Conservation (phyloP, 148 eudicot species). For the Rhododendron ferrugineum region DNA sequence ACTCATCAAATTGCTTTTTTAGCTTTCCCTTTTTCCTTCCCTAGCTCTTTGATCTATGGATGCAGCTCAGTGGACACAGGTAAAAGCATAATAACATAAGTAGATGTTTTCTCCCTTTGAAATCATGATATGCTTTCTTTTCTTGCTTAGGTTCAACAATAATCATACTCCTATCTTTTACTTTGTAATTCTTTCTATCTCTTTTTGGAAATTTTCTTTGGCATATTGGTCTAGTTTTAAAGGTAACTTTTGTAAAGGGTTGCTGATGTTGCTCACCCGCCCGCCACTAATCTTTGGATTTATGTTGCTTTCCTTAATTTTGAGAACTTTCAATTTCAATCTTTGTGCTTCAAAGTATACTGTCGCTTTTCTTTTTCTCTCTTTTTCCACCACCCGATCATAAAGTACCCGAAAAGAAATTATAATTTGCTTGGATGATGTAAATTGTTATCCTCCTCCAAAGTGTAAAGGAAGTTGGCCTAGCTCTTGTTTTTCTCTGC, state of each 20-base stretch:
- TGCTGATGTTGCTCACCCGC: constrained; percentile 13
- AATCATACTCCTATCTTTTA: neutral
- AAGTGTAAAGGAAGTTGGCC: neutral
- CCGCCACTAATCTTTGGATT: constrained; percentile 9
- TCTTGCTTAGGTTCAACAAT: neutral
- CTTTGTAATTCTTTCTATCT: neutral
- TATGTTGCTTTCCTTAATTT: neutral
- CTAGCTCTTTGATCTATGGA: constrained; percentile 16
- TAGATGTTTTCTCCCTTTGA: constrained; percentile 7
- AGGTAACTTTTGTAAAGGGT: neutral
- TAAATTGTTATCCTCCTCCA: neutral
- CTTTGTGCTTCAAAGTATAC: constrained; percentile 10
- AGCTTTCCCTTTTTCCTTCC: constrained; percentile 3
- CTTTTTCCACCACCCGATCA: constrained; percentile 6
- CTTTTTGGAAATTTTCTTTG: neutral
- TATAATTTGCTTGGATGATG: neutral
- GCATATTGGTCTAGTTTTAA: neutral
- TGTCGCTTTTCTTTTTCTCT: neutral
- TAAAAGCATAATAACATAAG: neutral
- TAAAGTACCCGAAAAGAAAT: constrained; percentile 2
- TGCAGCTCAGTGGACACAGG: constrained; percentile 28
- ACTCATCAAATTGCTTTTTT: constrained; percentile 12
- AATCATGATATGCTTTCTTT: constrained; percentile 15
- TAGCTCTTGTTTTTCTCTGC: constrained; percentile 6
- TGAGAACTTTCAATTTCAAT: neutral